Conservation (phyloP, 169 alveolate species). For the Hammondia hammondi region DNA sequence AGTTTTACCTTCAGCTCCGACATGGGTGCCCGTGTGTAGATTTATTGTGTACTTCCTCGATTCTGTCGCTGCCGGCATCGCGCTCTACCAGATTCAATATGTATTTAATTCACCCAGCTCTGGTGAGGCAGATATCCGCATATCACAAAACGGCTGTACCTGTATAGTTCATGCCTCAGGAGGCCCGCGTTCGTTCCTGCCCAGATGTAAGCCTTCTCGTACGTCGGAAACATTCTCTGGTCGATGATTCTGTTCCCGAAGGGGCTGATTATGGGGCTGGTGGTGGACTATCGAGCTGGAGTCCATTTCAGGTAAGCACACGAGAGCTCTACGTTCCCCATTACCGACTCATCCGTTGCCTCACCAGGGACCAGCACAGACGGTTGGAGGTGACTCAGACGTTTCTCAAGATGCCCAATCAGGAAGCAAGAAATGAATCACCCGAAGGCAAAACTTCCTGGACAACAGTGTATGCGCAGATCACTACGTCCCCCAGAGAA, state of each 20-base stretch:
- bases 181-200: slow-evolving; percentile 70
- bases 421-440: neutral
- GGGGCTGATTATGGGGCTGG: slow-evolving; percentile 26
- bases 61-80: slow-evolving; percentile 58
- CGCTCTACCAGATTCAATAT: slow-evolving; percentile 51
- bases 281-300: neutral
- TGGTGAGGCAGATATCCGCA: slow-evolving; percentile 9
- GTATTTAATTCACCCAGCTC: slow-evolving; percentile 68
- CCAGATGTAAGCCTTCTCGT: slow-evolving; percentile 47
- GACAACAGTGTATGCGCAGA: neutral
- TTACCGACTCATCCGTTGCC: neutral
- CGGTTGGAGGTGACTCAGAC: neutral
- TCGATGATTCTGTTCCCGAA: neutral
- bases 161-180: slow-evolving; percentile 23
- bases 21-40: neutral
- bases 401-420: neutral
- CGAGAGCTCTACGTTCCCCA: neutral
- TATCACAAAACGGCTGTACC: neutral
- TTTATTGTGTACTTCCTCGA: slow-evolving; percentile 62
- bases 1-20: too few relatives aligned
- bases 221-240: neutral
- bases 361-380: neutral
- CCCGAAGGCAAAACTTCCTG: neutral
- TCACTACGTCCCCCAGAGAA: neutral
- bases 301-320: slow-evolving; percentile 11